These are phyloP conservation scores for Monosporozyma siamensis DNA, from an alignment of 805 yeast genomes.

Conservation along the genomic window DNA sequence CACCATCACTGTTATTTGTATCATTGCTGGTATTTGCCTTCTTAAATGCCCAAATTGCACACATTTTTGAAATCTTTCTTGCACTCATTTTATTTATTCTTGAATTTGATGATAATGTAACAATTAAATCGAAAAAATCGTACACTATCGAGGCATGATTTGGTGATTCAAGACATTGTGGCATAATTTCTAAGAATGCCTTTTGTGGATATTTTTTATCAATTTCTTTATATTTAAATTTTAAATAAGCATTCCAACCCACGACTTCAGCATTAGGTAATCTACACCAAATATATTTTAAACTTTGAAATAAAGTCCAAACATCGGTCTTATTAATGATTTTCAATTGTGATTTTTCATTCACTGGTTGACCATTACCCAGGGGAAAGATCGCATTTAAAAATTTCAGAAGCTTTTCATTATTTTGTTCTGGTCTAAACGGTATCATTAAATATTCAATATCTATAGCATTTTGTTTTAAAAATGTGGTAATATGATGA, in stretches of 20 bases:
- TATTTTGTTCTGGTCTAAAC: slow-evolving; percentile 61
- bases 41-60: slow-evolving; percentile 84
- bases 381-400: slow-evolving; percentile 50
- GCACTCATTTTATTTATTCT: slow-evolving; percentile 72
- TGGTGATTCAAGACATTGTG: slow-evolving; percentile 70
- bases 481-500: slow-evolving; percentile 60
- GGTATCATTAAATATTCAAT: slow-evolving; percentile 71
- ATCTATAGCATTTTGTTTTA: slow-evolving; percentile 60
- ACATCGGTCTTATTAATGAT: slow-evolving; percentile 49
- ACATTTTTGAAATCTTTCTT: slow-evolving; percentile 68
- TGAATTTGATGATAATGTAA: slow-evolving; percentile 69
- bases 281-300: slow-evolving; percentile 83
- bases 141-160: slow-evolving; percentile 86
- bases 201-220: slow-evolving; percentile 58
- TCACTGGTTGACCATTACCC: slow-evolving; percentile 40
- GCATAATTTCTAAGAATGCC: slow-evolving; percentile 76
- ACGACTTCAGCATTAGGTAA: slow-evolving; percentile 69
- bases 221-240: slow-evolving; percentile 55
- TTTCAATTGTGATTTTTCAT: slow-evolving; percentile 33
- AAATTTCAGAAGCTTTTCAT: slow-evolving; percentile 47
- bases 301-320: slow-evolving; percentile 59
- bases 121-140: slow-evolving; percentile 75
- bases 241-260: slow-evolving; percentile 77
- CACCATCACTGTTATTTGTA: slow-evolving; percentile 19
- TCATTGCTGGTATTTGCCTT: slow-evolving; percentile 8